phyloP scores from a whole-genome alignment of 192 early-diverging fungal species.

The Radiomyces spectabilis region DNA sequence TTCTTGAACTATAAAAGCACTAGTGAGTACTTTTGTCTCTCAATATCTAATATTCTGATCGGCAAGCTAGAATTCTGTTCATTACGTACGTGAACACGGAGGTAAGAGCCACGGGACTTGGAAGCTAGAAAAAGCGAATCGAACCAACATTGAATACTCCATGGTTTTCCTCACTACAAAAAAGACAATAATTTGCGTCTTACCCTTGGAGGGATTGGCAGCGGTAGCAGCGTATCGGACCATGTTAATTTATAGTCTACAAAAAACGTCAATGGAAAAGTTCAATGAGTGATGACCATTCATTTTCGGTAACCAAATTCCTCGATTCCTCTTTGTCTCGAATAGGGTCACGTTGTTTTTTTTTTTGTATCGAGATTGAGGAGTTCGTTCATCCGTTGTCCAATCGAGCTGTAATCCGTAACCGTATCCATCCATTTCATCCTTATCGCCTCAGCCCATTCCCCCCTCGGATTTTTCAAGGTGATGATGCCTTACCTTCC shows the following conservation, averaged over 20 bases:
- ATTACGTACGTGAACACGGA: constrained; percentile 51
- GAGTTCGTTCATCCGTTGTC: too few relatives aligned
- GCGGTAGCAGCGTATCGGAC: constrained; percentile 77
- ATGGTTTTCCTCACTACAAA: background rate
- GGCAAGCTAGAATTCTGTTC: background rate
- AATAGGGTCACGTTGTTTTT: too few relatives aligned
- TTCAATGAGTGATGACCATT: too few relatives aligned
- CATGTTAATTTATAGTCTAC: constrained; percentile 36
- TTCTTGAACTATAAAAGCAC: constrained; percentile 73
- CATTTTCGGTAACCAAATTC: too few relatives aligned
- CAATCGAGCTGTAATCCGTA: too few relatives aligned
- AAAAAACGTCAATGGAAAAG: background rate
- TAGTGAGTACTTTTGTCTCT: background rate
- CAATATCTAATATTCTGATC: background rate
- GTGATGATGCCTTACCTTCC: constrained; percentile 1
- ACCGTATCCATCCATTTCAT: background rate
- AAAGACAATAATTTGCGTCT: constrained; percentile 5
- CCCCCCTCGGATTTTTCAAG: too few relatives aligned
- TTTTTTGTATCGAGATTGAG: too few relatives aligned
- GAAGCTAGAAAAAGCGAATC: constrained; percentile 34
- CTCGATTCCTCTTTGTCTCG: too few relatives aligned
- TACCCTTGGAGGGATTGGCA: constrained; percentile 71
- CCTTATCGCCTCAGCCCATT: background rate
- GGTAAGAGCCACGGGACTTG: constrained; percentile 74
- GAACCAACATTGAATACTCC: too few relatives aligned